phyloP scores from a whole-genome alignment of 495 filamentous ascomycete species.

The Pseudotulostoma volvatum region DNA sequence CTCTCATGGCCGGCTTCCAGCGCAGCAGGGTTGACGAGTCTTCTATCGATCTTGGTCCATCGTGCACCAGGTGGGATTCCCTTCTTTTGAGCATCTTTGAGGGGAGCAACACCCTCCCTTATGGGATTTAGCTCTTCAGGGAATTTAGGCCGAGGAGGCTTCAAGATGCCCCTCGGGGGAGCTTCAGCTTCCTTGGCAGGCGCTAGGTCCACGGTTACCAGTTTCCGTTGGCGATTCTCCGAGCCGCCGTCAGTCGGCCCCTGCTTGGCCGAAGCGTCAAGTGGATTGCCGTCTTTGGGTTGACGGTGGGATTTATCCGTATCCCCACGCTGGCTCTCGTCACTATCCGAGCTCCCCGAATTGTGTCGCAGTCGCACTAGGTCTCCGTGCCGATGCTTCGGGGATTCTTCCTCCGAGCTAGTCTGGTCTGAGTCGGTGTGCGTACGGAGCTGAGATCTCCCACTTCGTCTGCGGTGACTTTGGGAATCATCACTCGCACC shows the following conservation, averaged over 20 bases:
- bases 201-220: slow-evolving; percentile 16
- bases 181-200: slow-evolving; percentile 20
- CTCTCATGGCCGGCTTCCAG: slow-evolving; percentile 62
- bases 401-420: slow-evolving; percentile 24
- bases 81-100: slow-evolving; percentile 61
- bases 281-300: neutral
- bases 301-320: slow-evolving; percentile 7
- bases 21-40: slow-evolving; percentile 68
- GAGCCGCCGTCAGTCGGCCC: slow-evolving; percentile 2
- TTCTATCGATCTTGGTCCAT: slow-evolving; percentile 79
- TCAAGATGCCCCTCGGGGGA: slow-evolving; percentile 53
- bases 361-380: slow-evolving; percentile 11
- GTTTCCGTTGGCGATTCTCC: slow-evolving; percentile 15
- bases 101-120: slow-evolving; percentile 75
- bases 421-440: slow-evolving; percentile 19
- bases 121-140: slow-evolving; percentile 62
- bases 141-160: slow-evolving; percentile 55
- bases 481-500: slow-evolving; percentile 2
- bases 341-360: slow-evolving; percentile 9
- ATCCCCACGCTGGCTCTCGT: neutral
- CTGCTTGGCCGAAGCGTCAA: slow-evolving; percentile 1
- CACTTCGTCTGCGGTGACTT: slow-evolving; percentile 13
- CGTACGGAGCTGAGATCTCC: slow-evolving; percentile 15
- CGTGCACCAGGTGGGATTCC: slow-evolving; percentile 61
- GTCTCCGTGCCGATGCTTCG: slow-evolving; percentile 20